A percentile compares a stretch with the other conserved stretches of the same genome.
Conservation (phyloP, 305 asterid genomes). For the Ilex paraguariensis region DNA sequence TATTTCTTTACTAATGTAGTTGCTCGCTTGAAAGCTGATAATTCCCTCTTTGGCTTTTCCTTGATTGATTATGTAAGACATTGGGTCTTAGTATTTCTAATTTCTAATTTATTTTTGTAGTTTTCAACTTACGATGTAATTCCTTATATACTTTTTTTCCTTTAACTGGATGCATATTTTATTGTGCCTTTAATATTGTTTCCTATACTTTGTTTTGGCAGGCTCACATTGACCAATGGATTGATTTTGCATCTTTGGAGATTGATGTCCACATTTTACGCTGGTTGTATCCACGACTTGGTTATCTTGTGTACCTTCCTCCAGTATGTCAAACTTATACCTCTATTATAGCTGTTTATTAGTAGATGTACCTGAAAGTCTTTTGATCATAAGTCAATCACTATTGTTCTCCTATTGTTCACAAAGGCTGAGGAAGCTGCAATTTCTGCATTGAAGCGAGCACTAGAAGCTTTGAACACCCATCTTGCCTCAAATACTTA, state of each 20-base stretch:
- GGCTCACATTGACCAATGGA: conserved; percentile 91
- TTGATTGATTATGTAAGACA: conserved; percentile 62
- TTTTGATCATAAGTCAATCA: not conserved
- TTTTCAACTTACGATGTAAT: too few relatives aligned
- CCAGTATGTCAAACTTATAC: conserved; percentile 38
- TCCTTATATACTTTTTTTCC: not conserved
- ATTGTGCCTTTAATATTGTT: not conserved
- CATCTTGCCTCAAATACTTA: conserved; percentile 73
- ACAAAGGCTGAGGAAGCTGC: conserved; percentile 71
- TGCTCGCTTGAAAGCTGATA: conserved; percentile 41
- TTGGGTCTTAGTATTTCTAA: not conserved
- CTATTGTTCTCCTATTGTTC: not conserved
- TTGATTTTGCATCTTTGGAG: conserved; percentile 71
- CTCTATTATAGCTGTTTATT: not conserved
- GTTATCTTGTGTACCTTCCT: conserved; percentile 32
- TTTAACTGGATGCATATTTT: not conserved
- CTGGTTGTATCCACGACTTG: conserved; percentile 66
- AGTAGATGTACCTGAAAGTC: not conserved
- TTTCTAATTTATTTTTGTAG: not conserved
- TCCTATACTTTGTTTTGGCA: conserved; percentile 14
- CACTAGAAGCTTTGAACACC: conserved; percentile 65
- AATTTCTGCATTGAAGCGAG: conserved; percentile 57
- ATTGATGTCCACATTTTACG: conserved; percentile 36
- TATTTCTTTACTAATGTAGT: conserved; percentile 33
- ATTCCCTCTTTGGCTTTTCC: conserved; percentile 64